Percentiles rank a stretch among this genome's conserved stretches.
Evolutionary conservation across 495 filamentous ascomycete species (phyloP).

Genomic region (Glutinoglossum americanum): DNA sequence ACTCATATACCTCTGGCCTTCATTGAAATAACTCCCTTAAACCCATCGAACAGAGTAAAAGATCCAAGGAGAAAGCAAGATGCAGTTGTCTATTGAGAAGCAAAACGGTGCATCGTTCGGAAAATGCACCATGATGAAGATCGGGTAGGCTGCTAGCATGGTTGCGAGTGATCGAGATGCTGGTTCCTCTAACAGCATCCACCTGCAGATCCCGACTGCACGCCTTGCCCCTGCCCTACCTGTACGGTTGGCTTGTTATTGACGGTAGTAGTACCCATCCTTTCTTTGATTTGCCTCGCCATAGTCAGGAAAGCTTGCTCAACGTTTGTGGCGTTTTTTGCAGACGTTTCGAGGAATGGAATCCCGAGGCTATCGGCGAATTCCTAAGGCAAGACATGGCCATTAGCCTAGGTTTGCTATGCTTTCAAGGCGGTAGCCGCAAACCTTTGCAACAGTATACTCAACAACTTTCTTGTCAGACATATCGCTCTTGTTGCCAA

Average conservation of each 20-base stretch:
- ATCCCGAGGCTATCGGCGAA: conserved; percentile 98
- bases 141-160: not conserved
- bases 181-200: conserved; percentile 67
- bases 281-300: conserved; percentile 98
- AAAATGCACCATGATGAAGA: not conserved
- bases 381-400: conserved; percentile 35
- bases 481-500: conserved; percentile 99
- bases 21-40: not conserved
- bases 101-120: not conserved
- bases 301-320: conserved; percentile 99
- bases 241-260: conserved; percentile 98
- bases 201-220: conserved; percentile 71
- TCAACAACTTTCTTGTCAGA: conserved; percentile 99
- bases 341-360: conserved; percentile 97
- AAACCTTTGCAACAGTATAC: conserved; percentile 96
- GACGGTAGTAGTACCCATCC: conserved; percentile 91
- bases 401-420: not conserved
- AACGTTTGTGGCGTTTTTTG: conserved; percentile 98
- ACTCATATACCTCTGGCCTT: not conserved
- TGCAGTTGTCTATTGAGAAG: conserved; percentile 1
- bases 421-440: conserved; percentile 7
- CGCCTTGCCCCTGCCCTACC: conserved; percentile 81
- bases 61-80: not conserved
- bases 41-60: not conserved
- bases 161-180: not conserved